These are phyloP conservation scores for Erodium moschatum DNA, from an alignment of 441 rosid species.

Conservation along the genomic window DNA sequence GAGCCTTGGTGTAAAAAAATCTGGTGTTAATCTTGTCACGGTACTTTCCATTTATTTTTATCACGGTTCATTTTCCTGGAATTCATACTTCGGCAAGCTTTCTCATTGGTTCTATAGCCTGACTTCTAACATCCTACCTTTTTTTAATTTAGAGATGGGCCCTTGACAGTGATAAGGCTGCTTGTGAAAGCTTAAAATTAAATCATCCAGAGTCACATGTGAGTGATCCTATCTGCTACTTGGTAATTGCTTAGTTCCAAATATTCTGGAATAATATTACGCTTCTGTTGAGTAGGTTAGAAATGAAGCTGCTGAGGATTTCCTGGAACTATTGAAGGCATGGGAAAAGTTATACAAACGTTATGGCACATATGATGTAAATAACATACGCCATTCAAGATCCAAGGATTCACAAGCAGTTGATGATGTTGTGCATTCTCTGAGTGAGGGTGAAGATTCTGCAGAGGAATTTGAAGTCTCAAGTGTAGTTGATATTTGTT, in stretches of 20 bases:
- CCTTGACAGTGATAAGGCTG: conserved; percentile 49
- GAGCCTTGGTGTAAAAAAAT: conserved; percentile 52
- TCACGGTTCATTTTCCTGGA: conserved; percentile 12
- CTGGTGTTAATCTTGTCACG: conserved; percentile 50
- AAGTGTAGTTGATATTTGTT: conserved; percentile 37
- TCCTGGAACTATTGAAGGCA: conserved; percentile 74
- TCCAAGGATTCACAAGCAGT: conserved; percentile 28
- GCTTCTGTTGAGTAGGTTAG: conserved; percentile 47
- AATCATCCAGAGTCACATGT: conserved; percentile 67
- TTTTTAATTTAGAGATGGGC: conserved; percentile 53
- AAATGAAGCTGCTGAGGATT: conserved; percentile 82
- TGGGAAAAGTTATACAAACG: conserved; percentile 73
- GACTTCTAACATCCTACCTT: not conserved
- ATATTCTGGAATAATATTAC: conserved; percentile 8
- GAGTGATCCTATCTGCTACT: not conserved
- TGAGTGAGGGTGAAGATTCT: conserved; percentile 18
- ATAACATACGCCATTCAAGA: conserved; percentile 20
- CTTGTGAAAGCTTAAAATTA: conserved; percentile 44
- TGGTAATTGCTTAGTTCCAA: not conserved
- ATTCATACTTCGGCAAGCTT: conserved; percentile 17
- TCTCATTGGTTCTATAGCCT: conserved; percentile 15
- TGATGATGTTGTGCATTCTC: conserved; percentile 23
- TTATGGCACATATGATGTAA: conserved; percentile 30
- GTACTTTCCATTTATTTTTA: conserved; percentile 21
- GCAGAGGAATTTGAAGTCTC: conserved; percentile 52